Conservation (phyloP, 495 filamentous ascomycete species). For the Hyaloscypha finlandica region DNA sequence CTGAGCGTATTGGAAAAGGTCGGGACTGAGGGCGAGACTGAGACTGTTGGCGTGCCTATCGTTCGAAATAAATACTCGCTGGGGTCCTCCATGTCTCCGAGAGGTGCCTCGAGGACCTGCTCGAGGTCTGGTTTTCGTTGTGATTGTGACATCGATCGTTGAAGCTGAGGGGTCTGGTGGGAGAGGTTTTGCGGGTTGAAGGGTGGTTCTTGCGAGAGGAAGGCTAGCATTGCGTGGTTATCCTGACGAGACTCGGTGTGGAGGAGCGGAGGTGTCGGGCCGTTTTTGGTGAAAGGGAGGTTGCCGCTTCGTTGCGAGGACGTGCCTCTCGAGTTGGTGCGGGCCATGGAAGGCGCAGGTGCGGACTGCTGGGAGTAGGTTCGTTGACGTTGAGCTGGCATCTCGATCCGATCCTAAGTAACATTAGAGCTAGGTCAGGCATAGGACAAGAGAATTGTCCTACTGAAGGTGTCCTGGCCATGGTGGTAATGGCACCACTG, state of each 20-base stretch:
- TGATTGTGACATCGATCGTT: conserved; percentile 39
- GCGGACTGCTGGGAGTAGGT: conserved; percentile 31
- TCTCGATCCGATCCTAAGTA: conserved; percentile 28
- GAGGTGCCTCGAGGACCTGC: conserved; percentile 26
- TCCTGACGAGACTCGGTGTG: conserved; percentile 23
- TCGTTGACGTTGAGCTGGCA: conserved; percentile 11
- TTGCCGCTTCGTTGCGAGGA: conserved; percentile 26
- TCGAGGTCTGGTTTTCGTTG: conserved; percentile 38
- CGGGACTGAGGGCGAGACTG: conserved; percentile 16
- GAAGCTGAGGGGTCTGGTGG: conserved; percentile 36
- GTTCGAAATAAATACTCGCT: conserved; percentile 25
- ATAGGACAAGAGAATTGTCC: conserved; percentile 17
- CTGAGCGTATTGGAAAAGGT: conserved; percentile 8
- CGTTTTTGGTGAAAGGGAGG: conserved; percentile 23
- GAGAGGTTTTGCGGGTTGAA: conserved; percentile 26
- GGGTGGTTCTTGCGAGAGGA: conserved; percentile 26
- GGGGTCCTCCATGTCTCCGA: conserved; percentile 11
- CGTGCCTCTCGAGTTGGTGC: conserved; percentile 29
- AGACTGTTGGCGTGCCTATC: conserved; percentile 15
- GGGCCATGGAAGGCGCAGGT: conserved; percentile 28
- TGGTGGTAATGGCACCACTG: conserved; percentile 23
- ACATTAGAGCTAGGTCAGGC: conserved; percentile 27
- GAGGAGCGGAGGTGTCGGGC: conserved; percentile 23
- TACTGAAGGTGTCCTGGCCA: conserved; percentile 31
- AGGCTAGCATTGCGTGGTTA: conserved; percentile 20